Conservation (phyloP, 2,329 filamentous ascomycete species). For the Stachybotrys elegans region DNA sequence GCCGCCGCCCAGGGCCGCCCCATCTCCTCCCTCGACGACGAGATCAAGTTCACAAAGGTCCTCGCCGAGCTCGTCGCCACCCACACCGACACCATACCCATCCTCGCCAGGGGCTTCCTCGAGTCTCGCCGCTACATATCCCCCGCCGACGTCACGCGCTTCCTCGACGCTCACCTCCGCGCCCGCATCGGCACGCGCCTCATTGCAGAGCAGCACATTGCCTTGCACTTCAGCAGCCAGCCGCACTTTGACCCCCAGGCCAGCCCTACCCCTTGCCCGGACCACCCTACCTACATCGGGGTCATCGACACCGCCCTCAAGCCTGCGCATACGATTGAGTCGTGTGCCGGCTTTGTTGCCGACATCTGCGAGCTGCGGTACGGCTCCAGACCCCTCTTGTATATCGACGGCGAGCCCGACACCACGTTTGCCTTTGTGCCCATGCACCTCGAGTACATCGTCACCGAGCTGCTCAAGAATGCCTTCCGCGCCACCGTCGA, state of each 20-base stretch:
- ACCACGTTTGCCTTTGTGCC: slow-evolving; percentile 93
- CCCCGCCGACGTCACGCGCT: slow-evolving; percentile 76
- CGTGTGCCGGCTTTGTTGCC: slow-evolving; percentile 84
- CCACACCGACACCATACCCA: slow-evolving; percentile 89
- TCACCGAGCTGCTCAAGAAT: slow-evolving; percentile 95
- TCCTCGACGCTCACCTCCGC: slow-evolving; percentile 89
- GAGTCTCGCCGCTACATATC: slow-evolving; percentile 90
- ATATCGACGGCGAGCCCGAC: slow-evolving; percentile 78
- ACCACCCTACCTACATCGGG: slow-evolving; percentile 71
- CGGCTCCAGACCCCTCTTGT: slow-evolving; percentile 74
- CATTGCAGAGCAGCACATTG: slow-evolving; percentile 95
- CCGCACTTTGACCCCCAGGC: slow-evolving; percentile 59
- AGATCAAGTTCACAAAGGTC: slow-evolving; percentile 85
- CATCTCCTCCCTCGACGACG: slow-evolving; percentile 67
- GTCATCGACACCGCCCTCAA: slow-evolving; percentile 89
- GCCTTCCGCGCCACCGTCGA: slow-evolving; percentile 93
- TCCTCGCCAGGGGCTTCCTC: slow-evolving; percentile 85
- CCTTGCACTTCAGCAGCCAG: slow-evolving; percentile 68
- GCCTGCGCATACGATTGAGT: slow-evolving; percentile 74
- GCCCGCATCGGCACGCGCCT: slow-evolving; percentile 90
- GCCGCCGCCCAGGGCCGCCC: slow-evolving; percentile 38
- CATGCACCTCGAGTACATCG: slow-evolving; percentile 94
- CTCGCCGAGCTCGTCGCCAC: slow-evolving; percentile 94
- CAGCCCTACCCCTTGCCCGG: slow-evolving; percentile 44
- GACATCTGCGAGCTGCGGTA: slow-evolving; percentile 98